Evolutionary conservation across 2,329 filamentous ascomycete species (phyloP).

Genomic region (Thielaviopsis cerberus): DNA sequence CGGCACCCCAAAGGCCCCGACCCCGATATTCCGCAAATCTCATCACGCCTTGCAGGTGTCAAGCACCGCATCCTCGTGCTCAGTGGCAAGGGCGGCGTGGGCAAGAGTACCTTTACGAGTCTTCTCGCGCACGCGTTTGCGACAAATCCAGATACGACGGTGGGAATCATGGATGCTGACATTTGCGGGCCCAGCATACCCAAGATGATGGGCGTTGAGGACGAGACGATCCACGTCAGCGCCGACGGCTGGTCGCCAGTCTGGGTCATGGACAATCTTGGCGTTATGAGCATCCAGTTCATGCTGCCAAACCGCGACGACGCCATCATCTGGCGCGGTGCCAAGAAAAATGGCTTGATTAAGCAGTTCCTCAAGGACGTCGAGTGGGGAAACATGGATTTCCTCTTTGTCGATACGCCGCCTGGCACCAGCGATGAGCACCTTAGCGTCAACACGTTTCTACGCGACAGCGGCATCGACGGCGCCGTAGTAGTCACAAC

Average conservation of each 20-base stretch:
- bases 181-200: constrained; percentile 92
- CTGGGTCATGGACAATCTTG: constrained; percentile 85
- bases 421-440: constrained; percentile 93
- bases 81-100: constrained; percentile 88
- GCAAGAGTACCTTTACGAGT: constrained; percentile 84
- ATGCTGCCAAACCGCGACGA: constrained; percentile 90
- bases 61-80: constrained; percentile 85
- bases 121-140: constrained; percentile 82
- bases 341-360: constrained; percentile 96
- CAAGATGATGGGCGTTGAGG: constrained; percentile 96
- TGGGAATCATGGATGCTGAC: constrained; percentile 96
- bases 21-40: constrained; percentile 79
- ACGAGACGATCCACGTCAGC: constrained; percentile 82
- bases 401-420: constrained; percentile 82
- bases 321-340: constrained; percentile 89
- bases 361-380: constrained; percentile 98
- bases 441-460: constrained; percentile 74
- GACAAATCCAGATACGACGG: constrained; percentile 54
- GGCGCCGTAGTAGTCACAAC: constrained; percentile 88
- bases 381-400: constrained; percentile 90
- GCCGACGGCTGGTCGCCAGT: constrained; percentile 83
- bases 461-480: constrained; percentile 81
- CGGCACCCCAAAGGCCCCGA: constrained; percentile 88
- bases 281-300: constrained; percentile 95
- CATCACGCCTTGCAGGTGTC: constrained; percentile 60